Conservation (phyloP, 2,329 filamentous ascomycete genomes). For the Hypocreales sp. region DNA sequence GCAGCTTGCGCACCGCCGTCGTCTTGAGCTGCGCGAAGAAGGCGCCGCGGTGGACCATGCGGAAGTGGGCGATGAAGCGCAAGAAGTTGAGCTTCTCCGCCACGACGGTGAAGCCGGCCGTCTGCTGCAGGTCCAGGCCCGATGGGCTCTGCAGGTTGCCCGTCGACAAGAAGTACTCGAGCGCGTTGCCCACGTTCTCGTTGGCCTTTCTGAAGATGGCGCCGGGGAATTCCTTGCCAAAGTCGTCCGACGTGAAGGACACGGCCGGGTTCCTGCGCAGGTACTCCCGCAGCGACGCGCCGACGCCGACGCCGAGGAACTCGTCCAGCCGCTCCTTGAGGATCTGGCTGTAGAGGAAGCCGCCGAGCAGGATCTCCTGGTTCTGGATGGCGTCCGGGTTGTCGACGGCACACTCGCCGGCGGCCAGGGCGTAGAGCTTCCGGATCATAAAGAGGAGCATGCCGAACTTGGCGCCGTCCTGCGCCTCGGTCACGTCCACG, state of each 20-base stretch:
- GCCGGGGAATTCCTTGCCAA: conserved; percentile 62
- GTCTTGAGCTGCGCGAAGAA: conserved; percentile 98
- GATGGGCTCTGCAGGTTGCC: conserved; percentile 86
- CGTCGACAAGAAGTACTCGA: conserved; percentile 94
- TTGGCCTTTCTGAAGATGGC: conserved; percentile 71
- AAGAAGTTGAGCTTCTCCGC: conserved; percentile 99
- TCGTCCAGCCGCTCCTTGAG: conserved; percentile 91
- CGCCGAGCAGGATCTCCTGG: conserved; percentile 85
- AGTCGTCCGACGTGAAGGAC: conserved; percentile 63
- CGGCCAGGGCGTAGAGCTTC: conserved; percentile 85
- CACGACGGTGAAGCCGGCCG: conserved; percentile 88
- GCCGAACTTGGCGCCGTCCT: conserved; percentile 86
- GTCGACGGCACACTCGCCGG: conserved; percentile 82
- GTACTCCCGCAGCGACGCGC: conserved; percentile 39
- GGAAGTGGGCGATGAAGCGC: conserved; percentile 96
- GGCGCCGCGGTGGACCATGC: conserved; percentile 96
- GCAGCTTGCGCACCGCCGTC: conserved; percentile 84
- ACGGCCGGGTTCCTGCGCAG: conserved; percentile 40
- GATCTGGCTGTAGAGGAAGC: conserved; percentile 88
- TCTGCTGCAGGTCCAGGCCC: conserved; percentile 86
- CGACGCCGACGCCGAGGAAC: conserved; percentile 47
- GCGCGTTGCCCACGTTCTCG: conserved; percentile 70
- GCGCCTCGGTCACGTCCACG: conserved; percentile 63
- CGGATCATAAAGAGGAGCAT: conserved; percentile 91
- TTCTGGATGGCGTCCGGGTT: conserved; percentile 95